Percentiles rank a stretch among this genome's conserved stretches.
phyloP scores from a whole-genome alignment of 148 eudicot species.

The Suaeda aralocaspica region DNA sequence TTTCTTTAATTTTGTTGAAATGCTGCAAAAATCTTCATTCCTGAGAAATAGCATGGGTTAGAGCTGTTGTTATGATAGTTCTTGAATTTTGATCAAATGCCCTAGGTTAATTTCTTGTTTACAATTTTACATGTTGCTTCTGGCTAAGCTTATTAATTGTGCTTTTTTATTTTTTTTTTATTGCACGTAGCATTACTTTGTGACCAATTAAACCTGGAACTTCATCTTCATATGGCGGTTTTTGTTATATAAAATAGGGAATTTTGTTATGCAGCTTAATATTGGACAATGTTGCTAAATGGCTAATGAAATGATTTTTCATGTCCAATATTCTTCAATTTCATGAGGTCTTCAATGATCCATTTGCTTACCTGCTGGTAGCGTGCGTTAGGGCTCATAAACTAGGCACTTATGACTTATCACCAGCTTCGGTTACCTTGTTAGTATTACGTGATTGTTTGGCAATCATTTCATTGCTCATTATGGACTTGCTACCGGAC shows the following conservation, averaged over 20 bases:
- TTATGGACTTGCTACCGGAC: background rate
- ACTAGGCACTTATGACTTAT: too few relatives aligned
- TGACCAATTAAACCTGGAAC: too few relatives aligned
- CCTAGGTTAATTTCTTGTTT: background rate
- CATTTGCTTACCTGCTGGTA: background rate
- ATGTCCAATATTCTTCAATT: background rate
- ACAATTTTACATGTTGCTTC: too few relatives aligned
- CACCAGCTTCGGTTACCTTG: too few relatives aligned
- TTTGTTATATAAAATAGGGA: too few relatives aligned
- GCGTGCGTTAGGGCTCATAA: too few relatives aligned
- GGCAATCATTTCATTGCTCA: background rate
- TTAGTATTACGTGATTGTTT: too few relatives aligned
- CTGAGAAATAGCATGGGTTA: slow-evolving; percentile 1
- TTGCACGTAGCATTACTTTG: background rate
- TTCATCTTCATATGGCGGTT: too few relatives aligned
- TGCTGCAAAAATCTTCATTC: background rate
- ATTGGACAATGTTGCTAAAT: too few relatives aligned
- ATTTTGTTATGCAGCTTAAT: too few relatives aligned
- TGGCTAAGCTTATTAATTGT: too few relatives aligned
- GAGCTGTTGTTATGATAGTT: background rate
- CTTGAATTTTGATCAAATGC: background rate
- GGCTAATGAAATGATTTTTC: too few relatives aligned
- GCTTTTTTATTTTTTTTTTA: background rate
- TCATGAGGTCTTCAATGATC: background rate
- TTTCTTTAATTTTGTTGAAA: background rate